Base-by-base conservation (phyloP, 2,329 filamentous ascomycete species). In the Pseudogymnoascus sp. region DNA sequence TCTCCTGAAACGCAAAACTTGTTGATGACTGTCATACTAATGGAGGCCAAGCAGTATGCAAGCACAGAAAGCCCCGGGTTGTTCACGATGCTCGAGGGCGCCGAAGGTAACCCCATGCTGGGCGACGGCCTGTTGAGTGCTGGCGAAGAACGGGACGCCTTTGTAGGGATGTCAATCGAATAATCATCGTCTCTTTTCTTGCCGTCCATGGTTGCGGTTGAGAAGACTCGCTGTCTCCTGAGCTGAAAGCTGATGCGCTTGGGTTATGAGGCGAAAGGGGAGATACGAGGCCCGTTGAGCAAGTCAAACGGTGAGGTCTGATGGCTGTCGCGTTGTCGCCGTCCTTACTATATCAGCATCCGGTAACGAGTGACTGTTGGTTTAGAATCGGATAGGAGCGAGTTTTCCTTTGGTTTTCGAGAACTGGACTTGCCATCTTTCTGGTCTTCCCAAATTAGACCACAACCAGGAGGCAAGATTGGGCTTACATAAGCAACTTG, bases 11-110 rank as follows among this genome's bases (percentile, higher is more conserved):
- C 86, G 67, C 97, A 93, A 76, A 96, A 99, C 82, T 99, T 99
- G 80, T 99, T 99, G 76, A 96, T 95, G n/a, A 97, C 90, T 7
- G 95, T 99, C 95, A 99, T 99, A 76, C 93, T 85, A 74, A 99
- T 99, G n/a, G 93, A 97, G 62, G 93, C 91, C 72, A 89, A 81
- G 77, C 95, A 99, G 81, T 99, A 99, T 59, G 90, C 86, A 68
- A 96, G 74, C 70, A 99, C 90, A 21, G 93, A 92, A 59, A 95
- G 75, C 53, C 85, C 80, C 15, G 92, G 90, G 76, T 86, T 95
- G 77, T 92, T 91, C 71, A 88, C 83, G 66, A 91, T 75, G 61
- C 67, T 71, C 29, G 70, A 68, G 13, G 56, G 62, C 19, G 73
- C 65, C 17, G 67, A 61, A 53, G 67, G 66, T 4, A 35, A 4